phyloP scores from a whole-genome alignment of 331 rosid genomes.

The Rosa hybrid region DNA sequence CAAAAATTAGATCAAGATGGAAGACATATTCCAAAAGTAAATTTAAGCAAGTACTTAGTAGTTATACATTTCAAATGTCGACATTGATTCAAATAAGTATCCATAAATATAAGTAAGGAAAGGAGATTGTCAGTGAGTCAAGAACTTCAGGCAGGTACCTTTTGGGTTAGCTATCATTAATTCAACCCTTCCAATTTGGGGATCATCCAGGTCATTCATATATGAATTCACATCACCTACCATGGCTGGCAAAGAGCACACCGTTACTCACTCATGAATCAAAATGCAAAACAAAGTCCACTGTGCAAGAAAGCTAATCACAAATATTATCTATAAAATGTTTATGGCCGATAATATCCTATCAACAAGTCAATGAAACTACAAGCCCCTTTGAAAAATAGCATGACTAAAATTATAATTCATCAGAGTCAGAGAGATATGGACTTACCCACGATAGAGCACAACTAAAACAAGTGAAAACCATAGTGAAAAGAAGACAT shows the following conservation, averaged over 20 bases:
- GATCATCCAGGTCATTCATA: conserved; percentile 71
- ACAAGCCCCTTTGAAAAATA: no score
- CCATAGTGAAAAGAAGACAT: no score
- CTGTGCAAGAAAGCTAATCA: neutral
- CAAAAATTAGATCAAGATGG: conserved; percentile 28
- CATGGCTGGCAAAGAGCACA: conserved; percentile 62
- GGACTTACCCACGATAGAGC: no score
- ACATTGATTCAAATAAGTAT: neutral
- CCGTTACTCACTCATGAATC: conserved; percentile 19
- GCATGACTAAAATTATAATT: no score
- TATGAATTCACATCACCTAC: conserved; percentile 91
- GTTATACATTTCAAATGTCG: neutral
- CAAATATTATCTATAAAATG: neutral
- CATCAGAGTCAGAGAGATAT: no score
- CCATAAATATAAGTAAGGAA: neutral
- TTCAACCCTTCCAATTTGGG: conserved; percentile 74
- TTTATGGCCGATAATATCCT: neutral
- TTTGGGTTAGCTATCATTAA: conserved; percentile 82
- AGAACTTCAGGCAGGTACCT: conserved; percentile 48
- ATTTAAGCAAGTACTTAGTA: neutral
- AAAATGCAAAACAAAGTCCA: conserved; percentile 1
- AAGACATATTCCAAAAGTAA: neutral
- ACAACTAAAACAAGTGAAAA: no score
- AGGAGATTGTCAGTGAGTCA: neutral
- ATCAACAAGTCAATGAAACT: no score